phyloP scores from a whole-genome alignment of 768 basidiomycete genomes.

The Boletus sp. region DNA sequence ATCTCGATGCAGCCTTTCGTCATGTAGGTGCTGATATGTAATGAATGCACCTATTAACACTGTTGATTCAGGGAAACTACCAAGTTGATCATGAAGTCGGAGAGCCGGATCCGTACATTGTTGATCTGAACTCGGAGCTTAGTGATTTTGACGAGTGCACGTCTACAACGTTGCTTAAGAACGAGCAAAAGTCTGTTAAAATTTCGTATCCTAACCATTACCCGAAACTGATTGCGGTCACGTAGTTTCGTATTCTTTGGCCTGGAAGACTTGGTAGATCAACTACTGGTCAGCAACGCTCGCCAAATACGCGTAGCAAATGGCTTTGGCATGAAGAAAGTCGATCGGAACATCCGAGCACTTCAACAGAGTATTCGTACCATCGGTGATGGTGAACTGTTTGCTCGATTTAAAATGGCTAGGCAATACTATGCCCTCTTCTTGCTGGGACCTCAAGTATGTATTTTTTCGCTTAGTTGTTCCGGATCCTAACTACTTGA shows the following conservation, averaged over 20 bases:
- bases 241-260: constrained; percentile 85
- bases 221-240: not conserved
- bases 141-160: constrained; percentile 71
- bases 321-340: constrained; percentile 76
- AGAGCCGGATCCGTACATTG: constrained; percentile 89
- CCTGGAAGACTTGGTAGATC: constrained; percentile 80
- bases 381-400: constrained; percentile 55
- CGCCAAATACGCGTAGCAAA: constrained; percentile 68
- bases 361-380: constrained; percentile 89
- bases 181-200: constrained; percentile 61
- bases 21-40: constrained; percentile 45
- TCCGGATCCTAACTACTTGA: not conserved
- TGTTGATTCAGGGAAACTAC: constrained; percentile 69
- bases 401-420: constrained; percentile 70
- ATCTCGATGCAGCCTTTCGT: constrained; percentile 75
- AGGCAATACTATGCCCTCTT: constrained; percentile 83
- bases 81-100: constrained; percentile 73
- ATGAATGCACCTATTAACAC: constrained; percentile 7
- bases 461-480: constrained; percentile 12
- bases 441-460: constrained; percentile 66
- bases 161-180: constrained; percentile 54
- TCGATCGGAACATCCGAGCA: constrained; percentile 83
- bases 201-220: not conserved
- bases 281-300: constrained; percentile 72
- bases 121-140: constrained; percentile 81